These are phyloP conservation scores for Phytophthora rubi DNA, from an alignment of 352 stramenopile species.

Conservation along the genomic window DNA sequence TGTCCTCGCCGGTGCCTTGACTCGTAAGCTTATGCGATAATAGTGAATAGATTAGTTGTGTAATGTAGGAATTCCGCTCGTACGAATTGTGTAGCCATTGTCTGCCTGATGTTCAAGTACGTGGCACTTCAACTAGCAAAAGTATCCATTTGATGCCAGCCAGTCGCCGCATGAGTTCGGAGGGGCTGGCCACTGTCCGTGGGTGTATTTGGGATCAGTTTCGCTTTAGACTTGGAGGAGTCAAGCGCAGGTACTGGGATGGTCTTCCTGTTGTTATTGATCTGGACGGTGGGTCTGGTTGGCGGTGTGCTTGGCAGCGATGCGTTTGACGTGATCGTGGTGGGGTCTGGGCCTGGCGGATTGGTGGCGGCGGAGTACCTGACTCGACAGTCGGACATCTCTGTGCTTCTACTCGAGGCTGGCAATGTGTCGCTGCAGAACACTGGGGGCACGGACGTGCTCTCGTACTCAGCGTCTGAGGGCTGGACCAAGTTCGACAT, in stretches of 20 bases:
- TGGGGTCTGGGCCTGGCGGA: slow-evolving; percentile 63
- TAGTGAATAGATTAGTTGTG: slow-evolving; percentile 29
- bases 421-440: slow-evolving; percentile 50
- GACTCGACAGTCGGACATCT: slow-evolving; percentile 42
- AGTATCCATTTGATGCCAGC: slow-evolving; percentile 14
- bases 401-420: slow-evolving; percentile 64
- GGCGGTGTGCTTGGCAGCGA: slow-evolving; percentile 7
- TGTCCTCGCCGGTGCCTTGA: slow-evolving; percentile 29
- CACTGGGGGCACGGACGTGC: slow-evolving; percentile 42
- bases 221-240: not conserved
- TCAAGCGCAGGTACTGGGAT: not conserved
- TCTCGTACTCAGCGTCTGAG: slow-evolving; percentile 29
- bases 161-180: not conserved
- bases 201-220: slow-evolving; percentile 3
- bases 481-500: slow-evolving; percentile 55
- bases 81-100: not conserved
- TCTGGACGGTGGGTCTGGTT: not conserved
- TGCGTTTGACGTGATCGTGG: slow-evolving; percentile 61
- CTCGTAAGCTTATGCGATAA: not conserved
- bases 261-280: not conserved
- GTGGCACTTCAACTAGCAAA: slow-evolving; percentile 27
- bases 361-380: slow-evolving; percentile 64
- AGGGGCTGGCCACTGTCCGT: no score
- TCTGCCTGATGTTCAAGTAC: not conserved
- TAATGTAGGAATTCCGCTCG: slow-evolving; percentile 3